Evolutionary conservation across 2,329 filamentous ascomycete species (phyloP), one percentile per base, ranked within the genome.

Genomic region (Cladophialophora psammophila): DNA sequence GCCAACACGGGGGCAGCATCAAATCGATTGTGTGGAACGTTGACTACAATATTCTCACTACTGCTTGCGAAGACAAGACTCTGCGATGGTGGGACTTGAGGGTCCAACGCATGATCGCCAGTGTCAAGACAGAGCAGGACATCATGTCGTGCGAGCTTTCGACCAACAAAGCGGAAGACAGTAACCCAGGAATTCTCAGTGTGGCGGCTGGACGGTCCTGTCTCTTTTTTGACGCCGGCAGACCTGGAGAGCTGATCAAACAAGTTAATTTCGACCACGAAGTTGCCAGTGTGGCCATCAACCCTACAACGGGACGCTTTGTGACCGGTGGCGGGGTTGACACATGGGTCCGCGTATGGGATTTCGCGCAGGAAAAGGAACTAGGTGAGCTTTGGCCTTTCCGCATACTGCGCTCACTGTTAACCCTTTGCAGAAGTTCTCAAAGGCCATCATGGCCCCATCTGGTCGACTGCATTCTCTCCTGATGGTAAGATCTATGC

Each of bases 401-500:
- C 54, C 15, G 40, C 12, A 26, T 4, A 62, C 52, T 13, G 32
- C 31, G 53, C 48, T 61, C 66, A 55, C 66, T 65, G 31, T 71
- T 79, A 58, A 75, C 66, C 69, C 53, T 63, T 36, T 26, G 7
- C 69, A 90, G 95, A 98, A 77, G 90, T 94, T 12, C 92, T 96
- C 81, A 97, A 97, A 80, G 95, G 95, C 31, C 95, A 99, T 74
- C 95, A 99, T 75, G 95, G 95, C 1, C 94, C 94, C 1, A 95
- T 99, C 69, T 99, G 95, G 95, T 97, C 93, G 5, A 89, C 96
- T 67, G 90, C 91, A 64, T 99, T 97, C 79, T 95, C 94, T 0
- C 95, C 95, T 0, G 95, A 99, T 75, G 94, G 94, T 55, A 97
- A 96, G 77, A 83, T 99, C 7, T 99, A 98, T 76, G 95, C 94